These are phyloP conservation scores for Blastobotrys americana DNA, from an alignment of 805 yeast genomes.

Conservation along the genomic window DNA sequence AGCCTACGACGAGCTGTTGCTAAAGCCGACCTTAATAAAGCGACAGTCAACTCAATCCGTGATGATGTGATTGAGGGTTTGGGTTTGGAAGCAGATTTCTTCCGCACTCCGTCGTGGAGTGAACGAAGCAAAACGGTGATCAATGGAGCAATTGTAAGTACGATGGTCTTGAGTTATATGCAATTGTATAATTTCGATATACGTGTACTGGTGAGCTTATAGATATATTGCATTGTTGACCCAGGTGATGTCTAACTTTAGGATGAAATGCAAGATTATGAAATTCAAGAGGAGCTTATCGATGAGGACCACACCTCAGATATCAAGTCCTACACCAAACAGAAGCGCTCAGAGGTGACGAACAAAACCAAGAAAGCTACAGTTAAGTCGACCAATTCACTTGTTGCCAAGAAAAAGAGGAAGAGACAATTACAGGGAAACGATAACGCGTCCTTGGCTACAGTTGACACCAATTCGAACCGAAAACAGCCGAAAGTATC, in stretches of 20 bases:
- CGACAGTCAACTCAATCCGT: constrained; percentile 17
- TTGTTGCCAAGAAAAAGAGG: too few relatives aligned
- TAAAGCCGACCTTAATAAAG: constrained; percentile 18
- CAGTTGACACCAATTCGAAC: background rate
- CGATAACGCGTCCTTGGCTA: background rate
- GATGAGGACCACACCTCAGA: too few relatives aligned
- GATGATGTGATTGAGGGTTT: constrained; percentile 13
- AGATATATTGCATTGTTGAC: background rate
- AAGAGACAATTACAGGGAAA: background rate
- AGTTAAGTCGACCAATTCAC: too few relatives aligned
- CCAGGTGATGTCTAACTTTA: background rate
- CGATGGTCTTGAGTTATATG: too few relatives aligned
- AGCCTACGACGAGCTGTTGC: constrained; percentile 10
- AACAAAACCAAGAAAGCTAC: too few relatives aligned
- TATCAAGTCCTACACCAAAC: too few relatives aligned
- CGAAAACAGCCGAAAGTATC: too few relatives aligned
- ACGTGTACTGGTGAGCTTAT: too few relatives aligned
- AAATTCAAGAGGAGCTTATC: background rate
- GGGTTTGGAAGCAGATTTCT: constrained; percentile 15
- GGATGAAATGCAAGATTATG: constrained; percentile 1
- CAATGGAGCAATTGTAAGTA: constrained; percentile 15
- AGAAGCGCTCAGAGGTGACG: too few relatives aligned
- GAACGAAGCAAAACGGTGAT: constrained; percentile 12
- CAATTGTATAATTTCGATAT: too few relatives aligned
- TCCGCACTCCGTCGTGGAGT: constrained; percentile 15